Base-by-base conservation (phyloP, 768 basidiomycete genomes). In the Lepiota brunneoincarnata region DNA sequence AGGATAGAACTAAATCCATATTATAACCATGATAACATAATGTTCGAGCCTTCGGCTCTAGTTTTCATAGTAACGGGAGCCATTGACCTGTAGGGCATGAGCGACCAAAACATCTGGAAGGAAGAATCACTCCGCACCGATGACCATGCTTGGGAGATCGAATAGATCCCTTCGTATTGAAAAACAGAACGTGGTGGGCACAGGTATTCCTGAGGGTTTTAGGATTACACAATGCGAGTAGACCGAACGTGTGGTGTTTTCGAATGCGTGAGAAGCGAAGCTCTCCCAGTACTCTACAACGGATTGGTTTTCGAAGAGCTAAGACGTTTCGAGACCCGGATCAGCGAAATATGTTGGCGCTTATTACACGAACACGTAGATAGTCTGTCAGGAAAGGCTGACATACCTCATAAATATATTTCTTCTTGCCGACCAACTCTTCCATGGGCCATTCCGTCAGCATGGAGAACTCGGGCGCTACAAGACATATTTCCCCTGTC, bases 261-360 rank as follows among this genome's bases (percentile, higher is more conserved):
- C 96, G 63, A 99, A 99, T 6, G 97, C 96, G 69, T 98, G 93
- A 46, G 87, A 84, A 23, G 93, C 92, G 67, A 98, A 98, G 69
- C 91, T 93, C 71, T 98, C 97, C 88, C 91, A 94, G 67, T 93
- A 94, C 67, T 93, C 90, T 48, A 97, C 95, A 48, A 87, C 91
- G 46, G 93, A 95, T 68, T 93, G 89, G 67, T 94, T 92, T 73
- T 97, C 93, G 67, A 98, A 95, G 49, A 98, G 75, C 90, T 95
- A 65, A 36, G 40, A 44, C 44, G 45, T 48, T 34, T 37, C 34
- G 21, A 21, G 20, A 49, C 55, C 49, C 51, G 41, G 45, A 56
- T 56, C 56, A 47, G 41, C 31, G 28, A 43, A 26, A 52, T 24
- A 38, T 26, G 20, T 28, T n/a, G 15, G 24, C 24, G 39, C 28